These are phyloP conservation scores for Biancaea sappan DNA, from an alignment of 306 rosid genomes.

Conservation along the genomic window DNA sequence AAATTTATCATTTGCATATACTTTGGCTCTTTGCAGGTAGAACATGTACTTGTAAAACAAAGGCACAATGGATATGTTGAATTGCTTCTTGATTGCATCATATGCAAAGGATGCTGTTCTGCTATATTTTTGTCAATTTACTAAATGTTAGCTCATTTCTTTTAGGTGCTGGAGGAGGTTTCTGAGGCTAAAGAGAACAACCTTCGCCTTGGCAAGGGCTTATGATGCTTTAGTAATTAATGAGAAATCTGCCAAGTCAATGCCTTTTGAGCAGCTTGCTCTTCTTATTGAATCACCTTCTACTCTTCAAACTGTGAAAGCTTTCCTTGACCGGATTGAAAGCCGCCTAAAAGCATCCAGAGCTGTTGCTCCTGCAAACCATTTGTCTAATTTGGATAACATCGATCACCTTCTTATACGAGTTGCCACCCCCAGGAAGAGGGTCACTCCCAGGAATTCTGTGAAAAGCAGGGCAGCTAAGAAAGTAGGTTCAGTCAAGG, in stretches of 20 bases:
- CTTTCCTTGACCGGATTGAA: slow-evolving; percentile 81
- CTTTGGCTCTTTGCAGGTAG: neutral
- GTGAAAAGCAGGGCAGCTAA: slow-evolving; percentile 55
- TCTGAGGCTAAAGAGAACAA: slow-evolving; percentile 62
- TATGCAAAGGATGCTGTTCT: neutral
- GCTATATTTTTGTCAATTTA: neutral
- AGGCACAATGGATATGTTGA: neutral
- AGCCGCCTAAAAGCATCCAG: slow-evolving; percentile 67
- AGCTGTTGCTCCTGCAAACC: slow-evolving; percentile 50
- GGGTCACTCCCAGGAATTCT: slow-evolving; percentile 60
- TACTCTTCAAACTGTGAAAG: slow-evolving; percentile 78
- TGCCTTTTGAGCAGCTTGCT: slow-evolving; percentile 92
- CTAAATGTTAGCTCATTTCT: slow-evolving; percentile 15
- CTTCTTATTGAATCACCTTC: slow-evolving; percentile 75
- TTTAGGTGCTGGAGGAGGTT: slow-evolving; percentile 90
- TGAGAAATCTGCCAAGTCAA: slow-evolving; percentile 65
- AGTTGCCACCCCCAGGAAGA: slow-evolving; percentile 83
- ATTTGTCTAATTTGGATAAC: slow-evolving; percentile 59
- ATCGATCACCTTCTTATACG: slow-evolving; percentile 92
- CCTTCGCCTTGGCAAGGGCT: slow-evolving; percentile 68
- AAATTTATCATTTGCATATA: neutral
- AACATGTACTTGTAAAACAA: slow-evolving; percentile 3
- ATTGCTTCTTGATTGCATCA: neutral
- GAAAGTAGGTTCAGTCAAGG: slow-evolving; percentile 45
- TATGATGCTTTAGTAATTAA: slow-evolving; percentile 69